phyloP scores from a whole-genome alignment of 139 green algal species.

The Haematococcus lacustris region DNA sequence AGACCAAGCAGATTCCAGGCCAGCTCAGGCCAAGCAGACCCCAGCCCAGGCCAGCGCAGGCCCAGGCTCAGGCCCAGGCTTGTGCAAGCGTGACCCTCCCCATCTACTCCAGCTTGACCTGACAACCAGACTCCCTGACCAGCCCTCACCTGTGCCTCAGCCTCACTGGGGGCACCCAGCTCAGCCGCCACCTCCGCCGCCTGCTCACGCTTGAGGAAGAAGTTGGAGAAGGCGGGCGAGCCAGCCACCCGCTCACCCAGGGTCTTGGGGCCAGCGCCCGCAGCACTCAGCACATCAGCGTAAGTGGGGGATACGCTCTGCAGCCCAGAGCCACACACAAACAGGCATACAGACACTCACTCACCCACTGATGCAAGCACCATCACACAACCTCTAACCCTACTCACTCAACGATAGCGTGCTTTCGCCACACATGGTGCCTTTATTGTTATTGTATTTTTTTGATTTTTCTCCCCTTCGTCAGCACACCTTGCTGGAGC shows the following conservation, averaged over 20 bases:
- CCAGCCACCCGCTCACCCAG: slow-evolving; percentile 35
- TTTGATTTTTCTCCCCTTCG: no score
- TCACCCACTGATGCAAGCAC: slow-evolving; percentile 1
- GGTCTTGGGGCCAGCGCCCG: slow-evolving; percentile 24
- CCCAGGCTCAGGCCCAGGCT: not conserved
- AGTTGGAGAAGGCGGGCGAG: slow-evolving; percentile 30
- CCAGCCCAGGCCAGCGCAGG: no score
- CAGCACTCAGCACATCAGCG: slow-evolving; percentile 35
- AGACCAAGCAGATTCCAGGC: no score
- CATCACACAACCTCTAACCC: not conserved
- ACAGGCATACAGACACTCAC: slow-evolving; percentile 1
- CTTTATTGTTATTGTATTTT: no score
- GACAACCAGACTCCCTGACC: not conserved
- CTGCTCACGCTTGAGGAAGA: slow-evolving; percentile 43
- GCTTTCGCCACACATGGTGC: no score
- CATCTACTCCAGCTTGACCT: not conserved
- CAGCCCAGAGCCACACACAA: not conserved
- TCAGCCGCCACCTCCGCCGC: slow-evolving; percentile 24
- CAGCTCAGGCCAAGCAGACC: no score
- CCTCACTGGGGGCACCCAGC: slow-evolving; percentile 18
- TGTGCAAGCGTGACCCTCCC: not conserved
- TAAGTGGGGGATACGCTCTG: slow-evolving; percentile 39
- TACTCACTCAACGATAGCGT: no score
- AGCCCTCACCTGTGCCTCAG: slow-evolving; percentile 18
- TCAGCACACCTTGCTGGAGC: no score